Base-by-base conservation (phyloP, 805 yeast species). In the Metschnikowia cerradonensis region DNA sequence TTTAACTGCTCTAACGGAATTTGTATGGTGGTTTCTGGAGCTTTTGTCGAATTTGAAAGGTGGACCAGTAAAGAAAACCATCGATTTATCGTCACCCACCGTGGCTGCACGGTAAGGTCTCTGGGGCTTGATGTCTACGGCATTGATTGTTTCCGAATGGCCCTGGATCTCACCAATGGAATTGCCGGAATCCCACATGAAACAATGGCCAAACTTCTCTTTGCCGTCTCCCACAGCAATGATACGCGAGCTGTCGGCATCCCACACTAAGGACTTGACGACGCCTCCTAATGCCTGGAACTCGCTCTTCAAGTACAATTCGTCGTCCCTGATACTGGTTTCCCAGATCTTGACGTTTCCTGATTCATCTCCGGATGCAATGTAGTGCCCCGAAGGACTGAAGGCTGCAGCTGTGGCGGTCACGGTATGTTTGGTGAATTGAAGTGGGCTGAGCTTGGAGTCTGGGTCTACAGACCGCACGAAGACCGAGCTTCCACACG, bases 131-230 rank as follows among this genome's bases (percentile, higher is more conserved):
- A 92, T 85, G 51, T 86, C 82, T 19, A 90, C 96, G 0, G 94
- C 89, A 62, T 88, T 90, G 63, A 92, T 82, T 43, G 80, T 81
- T 23, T 89, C 84, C 15, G 92, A 79, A 65, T 94, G 99, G 22
- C 99, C 99, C 45, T 90, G 83, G 60, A 92, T 85, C 64, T 94
- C 98, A 49, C 99, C 99, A 41, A 94, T 83, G n/a, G 97, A 82
- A 68, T 94, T 94, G 53, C 99, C 99, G 1, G 96, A 80, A 64
- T 94, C 99, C 80, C 86, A 87, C 6, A 96, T 82, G 66, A 92
- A 89, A 56, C 95, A 90, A 59, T 87, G 96, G 6, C 98, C 99
- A 63, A 81, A 91, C 53, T 87, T 79, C 60, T 90, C 97, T 58
- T 86, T 86, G 45, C 98, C 99, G 59, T 88, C 86, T 49, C 99